phyloP scores from a whole-genome alignment of 148 eudicot genomes.

The Fagopyrum homotropicum region DNA sequence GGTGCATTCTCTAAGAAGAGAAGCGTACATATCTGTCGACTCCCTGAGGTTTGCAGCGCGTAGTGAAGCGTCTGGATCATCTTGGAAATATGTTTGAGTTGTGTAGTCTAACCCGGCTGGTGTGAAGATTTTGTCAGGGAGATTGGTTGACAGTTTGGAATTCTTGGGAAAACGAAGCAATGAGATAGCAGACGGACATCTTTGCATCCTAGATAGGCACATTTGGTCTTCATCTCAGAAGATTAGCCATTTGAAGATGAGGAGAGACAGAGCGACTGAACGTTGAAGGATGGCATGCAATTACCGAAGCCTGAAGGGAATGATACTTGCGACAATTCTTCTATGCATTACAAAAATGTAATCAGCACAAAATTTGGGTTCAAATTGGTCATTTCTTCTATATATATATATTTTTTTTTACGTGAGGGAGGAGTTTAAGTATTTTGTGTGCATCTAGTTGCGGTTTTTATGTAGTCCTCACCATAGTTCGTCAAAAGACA shows the following conservation, averaged over 20 bases:
- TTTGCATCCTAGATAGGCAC: slow-evolving; percentile 4
- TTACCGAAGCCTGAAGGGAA: no score
- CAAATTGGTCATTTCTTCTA: no score
- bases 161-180: neutral
- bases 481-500: no score
- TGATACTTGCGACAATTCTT: no score
- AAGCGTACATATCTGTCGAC: slow-evolving; percentile 12
- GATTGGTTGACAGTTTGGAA: neutral
- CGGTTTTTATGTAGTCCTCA: no score
- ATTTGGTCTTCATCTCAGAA: neutral
- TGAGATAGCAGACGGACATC: neutral
- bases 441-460: no score
- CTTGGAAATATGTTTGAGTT: neutral
- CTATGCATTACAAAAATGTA: no score
- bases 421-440: no score
- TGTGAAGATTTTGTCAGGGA: neutral
- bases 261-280: neutral
- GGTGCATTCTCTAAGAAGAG: slow-evolving; percentile 22
- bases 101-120: neutral
- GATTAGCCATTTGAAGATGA: neutral
- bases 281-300: neutral
- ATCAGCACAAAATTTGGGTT: no score
- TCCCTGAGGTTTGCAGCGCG: slow-evolving; percentile 12
- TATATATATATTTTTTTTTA: no score
- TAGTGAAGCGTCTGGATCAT: neutral